Evolutionary conservation across 805 yeast species (phyloP), one percentile per base, ranked within the genome.

Genomic region (Candida suzukii): DNA sequence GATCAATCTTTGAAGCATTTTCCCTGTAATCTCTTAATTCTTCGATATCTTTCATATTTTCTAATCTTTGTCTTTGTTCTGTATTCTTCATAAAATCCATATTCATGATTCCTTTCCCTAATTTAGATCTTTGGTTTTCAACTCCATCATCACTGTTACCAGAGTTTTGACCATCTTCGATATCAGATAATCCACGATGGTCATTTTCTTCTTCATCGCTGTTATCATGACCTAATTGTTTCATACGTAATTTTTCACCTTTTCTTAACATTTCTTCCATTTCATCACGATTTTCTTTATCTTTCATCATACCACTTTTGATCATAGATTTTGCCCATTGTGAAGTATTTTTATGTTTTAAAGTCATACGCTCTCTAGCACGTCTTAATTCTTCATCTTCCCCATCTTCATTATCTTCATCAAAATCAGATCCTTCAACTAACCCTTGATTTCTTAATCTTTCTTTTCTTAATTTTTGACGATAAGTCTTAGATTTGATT

Each of bases 71-170:
- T 49, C 80, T 73, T 42, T 79, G 80, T 46, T 83, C 95, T 1
- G 98, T 98, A 45, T 83, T 83, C 49, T 73, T 81, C 98, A 91
- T 91, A 61, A 91, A 91, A 50, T 90, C 95, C 98, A 93, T 93
- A 38, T 80, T 83, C 73, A 91, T 65, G 18, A 91, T 81, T 41
- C 98, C 97, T 60, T 90, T 91, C 18, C 93, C 90, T n/a, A 80
- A 60, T 35, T 68, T 71, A 26, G 66, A 61, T 27, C 60, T 58
- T 2, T 51, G 52, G 12, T 64, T 71, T 9, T 53, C 64, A 11
- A 61, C 71, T 10, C 49, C 66, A 12, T 57, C 58, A 9, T 60
- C 57, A n/a, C 62, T 57, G 22, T 62, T 67, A 6, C 61, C 57
- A 41, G 70, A 72, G n/a, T 72, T 63, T 29, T 69, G 72, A 25